Percentiles rank a stretch among this genome's conserved stretches.
These are phyloP conservation scores for Neonectria magnoliae DNA, from an alignment of 2,329 filamentous ascomycete genomes.

Conservation along the genomic window DNA sequence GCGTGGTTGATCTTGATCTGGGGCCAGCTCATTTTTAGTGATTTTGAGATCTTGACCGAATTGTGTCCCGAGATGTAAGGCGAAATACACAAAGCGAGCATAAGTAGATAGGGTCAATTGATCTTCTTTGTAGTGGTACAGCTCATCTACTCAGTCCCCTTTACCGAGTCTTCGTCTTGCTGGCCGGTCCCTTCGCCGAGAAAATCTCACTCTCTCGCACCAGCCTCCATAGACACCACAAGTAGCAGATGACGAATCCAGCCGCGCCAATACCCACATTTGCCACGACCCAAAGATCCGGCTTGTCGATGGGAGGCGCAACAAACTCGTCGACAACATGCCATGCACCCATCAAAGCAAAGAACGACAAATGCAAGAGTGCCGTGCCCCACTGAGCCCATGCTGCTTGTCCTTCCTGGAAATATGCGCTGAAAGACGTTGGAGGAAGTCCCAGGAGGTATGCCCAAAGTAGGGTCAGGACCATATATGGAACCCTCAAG, in stretches of 20 bases:
- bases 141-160: conserved; percentile 6
- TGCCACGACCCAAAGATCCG: conserved; percentile 92
- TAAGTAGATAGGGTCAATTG: not conserved
- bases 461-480: conserved; percentile 88
- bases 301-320: conserved; percentile 76
- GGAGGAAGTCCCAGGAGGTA: conserved; percentile 91
- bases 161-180: conserved; percentile 44
- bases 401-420: conserved; percentile 55
- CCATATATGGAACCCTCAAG: conserved; percentile 83
- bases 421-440: conserved; percentile 75
- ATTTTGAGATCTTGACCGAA: no score
- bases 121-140: conserved; percentile 11
- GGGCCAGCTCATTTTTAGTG: no score
- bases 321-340: conserved; percentile 79
- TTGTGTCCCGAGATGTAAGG: no score
- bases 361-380: conserved; percentile 79
- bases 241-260: conserved; percentile 87
- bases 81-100: no score
- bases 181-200: conserved; percentile 47
- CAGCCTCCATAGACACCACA: conserved; percentile 86
- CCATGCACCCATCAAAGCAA: conserved; percentile 81
- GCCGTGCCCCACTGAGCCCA: conserved; percentile 64
- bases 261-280: conserved; percentile 89
- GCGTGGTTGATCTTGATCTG: no score
- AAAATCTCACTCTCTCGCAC: conserved; percentile 67